Evolutionary conservation across 2,329 filamentous ascomycete species (phyloP).

Genomic region (Cytospora piceae): DNA sequence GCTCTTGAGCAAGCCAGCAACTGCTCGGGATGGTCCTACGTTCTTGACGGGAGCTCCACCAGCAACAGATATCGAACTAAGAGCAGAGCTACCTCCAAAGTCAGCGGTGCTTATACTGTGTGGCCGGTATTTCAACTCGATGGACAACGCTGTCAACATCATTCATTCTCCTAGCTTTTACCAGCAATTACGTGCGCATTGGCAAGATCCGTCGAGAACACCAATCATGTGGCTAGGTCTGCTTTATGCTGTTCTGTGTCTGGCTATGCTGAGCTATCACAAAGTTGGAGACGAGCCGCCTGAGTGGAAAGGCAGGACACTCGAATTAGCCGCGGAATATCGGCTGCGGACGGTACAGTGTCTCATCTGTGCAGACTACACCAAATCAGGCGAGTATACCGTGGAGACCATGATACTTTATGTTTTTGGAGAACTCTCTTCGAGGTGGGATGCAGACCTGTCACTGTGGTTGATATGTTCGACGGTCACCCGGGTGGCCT

Average conservation of each 20-base stretch:
- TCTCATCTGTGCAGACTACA: slow-evolving; percentile 76
- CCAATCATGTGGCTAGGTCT: slow-evolving; percentile 78
- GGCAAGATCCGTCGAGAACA: slow-evolving; percentile 73
- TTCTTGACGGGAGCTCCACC: slow-evolving; percentile 78
- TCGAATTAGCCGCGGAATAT: slow-evolving; percentile 67
- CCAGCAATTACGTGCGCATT: slow-evolving; percentile 67
- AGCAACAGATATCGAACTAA: slow-evolving; percentile 74
- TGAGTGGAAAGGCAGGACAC: slow-evolving; percentile 71
- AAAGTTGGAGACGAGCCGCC: slow-evolving; percentile 79
- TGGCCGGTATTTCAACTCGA: slow-evolving; percentile 86
- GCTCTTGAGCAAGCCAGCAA: slow-evolving; percentile 66
- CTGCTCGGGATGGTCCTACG: slow-evolving; percentile 68
- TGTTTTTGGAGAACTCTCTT: slow-evolving; percentile 74
- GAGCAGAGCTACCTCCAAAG: slow-evolving; percentile 78
- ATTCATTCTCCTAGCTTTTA: slow-evolving; percentile 87
- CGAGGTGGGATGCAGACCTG: slow-evolving; percentile 73
- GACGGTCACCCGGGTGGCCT: slow-evolving; percentile 59
- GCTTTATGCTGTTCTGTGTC: slow-evolving; percentile 74
- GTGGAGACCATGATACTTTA: slow-evolving; percentile 80
- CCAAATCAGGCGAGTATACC: slow-evolving; percentile 72
- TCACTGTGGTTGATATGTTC: slow-evolving; percentile 64
- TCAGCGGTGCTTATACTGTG: slow-evolving; percentile 83
- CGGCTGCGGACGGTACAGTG: slow-evolving; percentile 77
- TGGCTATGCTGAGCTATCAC: slow-evolving; percentile 79
- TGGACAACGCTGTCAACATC: slow-evolving; percentile 71